Evolutionary conservation across 345 rosid genomes (phyloP), one percentile per base, ranked within the genome.

Genomic region (Heritiera littoralis): DNA sequence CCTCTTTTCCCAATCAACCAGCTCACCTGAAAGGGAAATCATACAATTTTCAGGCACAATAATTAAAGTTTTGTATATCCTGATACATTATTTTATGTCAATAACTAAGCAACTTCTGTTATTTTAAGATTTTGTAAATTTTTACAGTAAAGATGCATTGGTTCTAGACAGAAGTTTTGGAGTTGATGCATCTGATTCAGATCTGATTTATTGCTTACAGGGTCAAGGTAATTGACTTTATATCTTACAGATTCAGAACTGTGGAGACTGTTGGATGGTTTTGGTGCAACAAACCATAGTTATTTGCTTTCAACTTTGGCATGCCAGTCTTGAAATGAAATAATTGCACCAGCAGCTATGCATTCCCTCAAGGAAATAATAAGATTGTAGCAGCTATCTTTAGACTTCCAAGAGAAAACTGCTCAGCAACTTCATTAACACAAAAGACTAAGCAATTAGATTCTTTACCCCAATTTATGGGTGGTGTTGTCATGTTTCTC

Each of bases 221-320:
- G 43, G 43, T 41, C 43, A 41, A 41, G 6, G 6, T 41, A 4
- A 4, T 41, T 41, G 43, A 41, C 43, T 41, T 41, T 41, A 41
- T 41, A 41, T 41, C 4, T 41, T 41, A 41, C 43, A 41, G 43
- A 41, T 41, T 41, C 43, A 41, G 4, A 41, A 41, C 6, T 41
- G 43, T 41, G 43, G 43, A 41, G 43, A 41, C 6, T 3, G 43
- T 41, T 41, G 43, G 43, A 41, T 41, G 43, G 43, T 2, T 68
- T n/a, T 20, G 52, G 32, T 45, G 54, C 72, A 69, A 69, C 40
- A 69, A 69, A 69, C 32, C 74, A 45, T 48, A 20, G 38, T n/a
- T 9, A 68, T 18, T 46, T 66, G 48, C 51, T 66, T 66, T 20
- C 13, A 15, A 2, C 41, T 41, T 68, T 43, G 32, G 52, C 7